Evolutionary conservation across 106 monocot species (phyloP).

Genomic region (Cymbidium sinense): DNA sequence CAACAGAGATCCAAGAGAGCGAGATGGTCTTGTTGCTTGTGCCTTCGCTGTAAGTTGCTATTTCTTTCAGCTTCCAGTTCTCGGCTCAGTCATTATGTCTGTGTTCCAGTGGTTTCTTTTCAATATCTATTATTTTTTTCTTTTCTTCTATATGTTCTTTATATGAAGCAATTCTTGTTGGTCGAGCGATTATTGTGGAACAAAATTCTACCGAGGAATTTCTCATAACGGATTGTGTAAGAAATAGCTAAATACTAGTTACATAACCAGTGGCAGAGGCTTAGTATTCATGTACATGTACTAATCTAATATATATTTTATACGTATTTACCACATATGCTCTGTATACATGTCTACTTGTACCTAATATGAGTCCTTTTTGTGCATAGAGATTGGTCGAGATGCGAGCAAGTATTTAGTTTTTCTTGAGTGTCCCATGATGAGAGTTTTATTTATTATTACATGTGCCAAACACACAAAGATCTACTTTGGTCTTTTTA

Average conservation of each 20-base stretch:
- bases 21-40: slow-evolving; percentile 19
- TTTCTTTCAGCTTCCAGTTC: background rate
- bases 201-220: background rate
- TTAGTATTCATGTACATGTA: too few species aligned
- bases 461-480: too few species aligned
- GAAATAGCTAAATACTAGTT: background rate
- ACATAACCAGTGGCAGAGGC: background rate
- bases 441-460: too few species aligned
- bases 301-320: too few species aligned
- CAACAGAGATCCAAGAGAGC: slow-evolving; percentile 25
- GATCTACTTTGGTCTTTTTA: too few species aligned
- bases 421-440: too few species aligned
- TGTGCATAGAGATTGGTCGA: too few species aligned
- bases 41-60: slow-evolving; percentile 11
- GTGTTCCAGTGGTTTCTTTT: background rate
- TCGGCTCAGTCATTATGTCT: background rate
- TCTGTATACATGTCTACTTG: too few species aligned
- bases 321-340: too few species aligned
- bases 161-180: background rate
- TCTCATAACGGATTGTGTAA: background rate
- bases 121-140: background rate
- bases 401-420: too few species aligned
- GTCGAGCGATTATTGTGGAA: background rate
- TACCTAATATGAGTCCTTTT: too few species aligned
- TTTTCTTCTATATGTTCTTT: background rate